Percentiles rank a stretch among this genome's conserved stretches.
phyloP scores from a whole-genome alignment of 352 stramenopile genomes.

The Pythium oligandrum region DNA sequence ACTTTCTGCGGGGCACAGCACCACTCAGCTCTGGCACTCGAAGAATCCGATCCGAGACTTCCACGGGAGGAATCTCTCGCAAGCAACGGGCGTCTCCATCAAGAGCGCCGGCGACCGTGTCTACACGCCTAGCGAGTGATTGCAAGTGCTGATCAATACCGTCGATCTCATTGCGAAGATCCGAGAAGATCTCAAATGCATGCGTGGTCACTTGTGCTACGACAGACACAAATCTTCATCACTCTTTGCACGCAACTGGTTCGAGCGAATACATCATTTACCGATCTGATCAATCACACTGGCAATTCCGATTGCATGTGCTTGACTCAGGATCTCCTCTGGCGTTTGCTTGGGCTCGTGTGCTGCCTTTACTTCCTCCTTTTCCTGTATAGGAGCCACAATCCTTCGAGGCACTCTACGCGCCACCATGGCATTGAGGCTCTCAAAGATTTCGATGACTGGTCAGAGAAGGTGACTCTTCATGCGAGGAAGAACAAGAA shows the following conservation, averaged over 20 bases:
- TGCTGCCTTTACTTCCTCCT: too few relatives aligned
- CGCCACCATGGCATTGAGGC: constrained; percentile 6
- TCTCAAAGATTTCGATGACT: too few relatives aligned
- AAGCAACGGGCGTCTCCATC: constrained; percentile 11
- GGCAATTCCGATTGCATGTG: constrained; percentile 38
- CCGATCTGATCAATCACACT: constrained; percentile 50
- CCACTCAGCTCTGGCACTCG: constrained; percentile 13
- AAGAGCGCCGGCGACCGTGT: constrained; percentile 24
- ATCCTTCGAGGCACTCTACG: constrained; percentile 1
- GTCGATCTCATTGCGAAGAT: constrained; percentile 23
- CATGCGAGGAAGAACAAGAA: too few relatives aligned
- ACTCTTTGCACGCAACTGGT: too few relatives aligned
- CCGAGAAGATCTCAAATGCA: constrained; percentile 45
- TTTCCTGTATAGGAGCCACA: too few relatives aligned
- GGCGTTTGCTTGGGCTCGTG: constrained; percentile 6
- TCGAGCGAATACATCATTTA: constrained; percentile 5
- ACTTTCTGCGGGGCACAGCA: background rate
- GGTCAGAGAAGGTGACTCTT: too few relatives aligned
- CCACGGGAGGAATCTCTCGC: constrained; percentile 15
- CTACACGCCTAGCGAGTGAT: constrained; percentile 26
- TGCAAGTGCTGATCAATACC: constrained; percentile 23
- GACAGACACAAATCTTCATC: too few relatives aligned
- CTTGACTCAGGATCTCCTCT: constrained; percentile 43
- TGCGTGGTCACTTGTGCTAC: constrained; percentile 42
- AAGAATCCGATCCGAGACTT: constrained; percentile 23